Evolutionary conservation across 805 yeast genomes (phyloP), one percentile per base, ranked within the genome.

Genomic region (Kuraishia molischiana): DNA sequence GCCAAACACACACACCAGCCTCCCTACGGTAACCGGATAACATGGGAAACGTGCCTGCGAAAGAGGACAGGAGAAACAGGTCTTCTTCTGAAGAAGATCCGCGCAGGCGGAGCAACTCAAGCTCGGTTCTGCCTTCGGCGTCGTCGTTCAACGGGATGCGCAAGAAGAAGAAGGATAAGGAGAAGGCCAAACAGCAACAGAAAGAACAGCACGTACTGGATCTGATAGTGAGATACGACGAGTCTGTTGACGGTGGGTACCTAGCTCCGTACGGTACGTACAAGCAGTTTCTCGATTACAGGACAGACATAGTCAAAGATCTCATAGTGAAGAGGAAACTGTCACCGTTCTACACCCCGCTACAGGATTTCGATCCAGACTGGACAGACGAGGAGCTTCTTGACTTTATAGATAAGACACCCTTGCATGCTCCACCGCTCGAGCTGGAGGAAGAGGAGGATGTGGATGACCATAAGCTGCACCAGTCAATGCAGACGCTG

Each of bases 211-310:
- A 77, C 47, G 73, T 72, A 38, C 48, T 61, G 43, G 69, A 76
- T 19, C 60, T 83, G 38, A 61, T 83, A 18, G 85, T 83, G 2
- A 64, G 69, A 43, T 71, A 58, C 48, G 66, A 66, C 29, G 95
- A 85, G 51, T 74, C 66, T 44, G 95, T 90, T 13, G 97, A 92
- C 59, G 98, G 98, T 15, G 98, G 98, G 2, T 87, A 64, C 53
- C 60, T 90, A 44, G 95, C 95, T 1, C 96, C 97, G 0, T 85
- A 74, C 58, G 97, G 97, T 2, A 83, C 84, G 24, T 90, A 90
- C 58, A 74, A 78, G 44, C 77, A 82, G 34, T 79, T 77, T 47
- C 56, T 81, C 38, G 95, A 85, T 54, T 90, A 76, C 60, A 73
- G 81, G 49, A 72, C 83, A 13, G 72, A 72, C 13, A 64, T 81